Evolutionary conservation across 106 monocot genomes (phyloP).

Genomic region (Ottelia alismoides): DNA sequence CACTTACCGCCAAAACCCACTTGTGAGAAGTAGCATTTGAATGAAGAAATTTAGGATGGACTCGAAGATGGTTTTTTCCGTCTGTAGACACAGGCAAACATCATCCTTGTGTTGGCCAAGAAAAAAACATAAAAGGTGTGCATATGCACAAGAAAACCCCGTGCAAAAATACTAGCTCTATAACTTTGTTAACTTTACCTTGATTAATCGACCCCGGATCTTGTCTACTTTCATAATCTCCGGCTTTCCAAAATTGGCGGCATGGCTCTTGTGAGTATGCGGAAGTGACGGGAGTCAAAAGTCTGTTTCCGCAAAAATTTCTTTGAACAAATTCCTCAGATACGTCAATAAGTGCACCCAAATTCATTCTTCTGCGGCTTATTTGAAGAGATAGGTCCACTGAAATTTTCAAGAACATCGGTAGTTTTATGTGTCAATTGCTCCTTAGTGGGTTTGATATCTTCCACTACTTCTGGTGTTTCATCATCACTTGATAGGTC

Average conservation of each 20-base stretch:
- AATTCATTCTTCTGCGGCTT: conserved; percentile 2
- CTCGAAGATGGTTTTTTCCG: conserved; percentile 52
- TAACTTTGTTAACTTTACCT: too few relatives aligned
- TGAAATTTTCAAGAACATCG: conserved; percentile 2
- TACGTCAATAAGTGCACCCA: neutral
- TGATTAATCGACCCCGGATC: conserved; percentile 3
- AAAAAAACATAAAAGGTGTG: neutral
- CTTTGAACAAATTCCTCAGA: neutral
- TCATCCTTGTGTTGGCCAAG: neutral
- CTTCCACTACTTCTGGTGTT: conserved; percentile 8
- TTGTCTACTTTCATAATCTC: conserved; percentile 48
- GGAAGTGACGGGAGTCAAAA: neutral
- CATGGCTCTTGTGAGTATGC: conserved; percentile 19
- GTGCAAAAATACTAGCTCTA: too few relatives aligned
- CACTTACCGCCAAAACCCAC: conserved; percentile 93
- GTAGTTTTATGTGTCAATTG: conserved; percentile 4
- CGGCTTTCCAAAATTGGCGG: conserved; percentile 87
- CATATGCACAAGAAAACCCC: too few relatives aligned
- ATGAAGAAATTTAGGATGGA: conserved; percentile 94
- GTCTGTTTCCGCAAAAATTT: too few relatives aligned
- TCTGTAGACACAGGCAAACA: conserved; percentile 16
- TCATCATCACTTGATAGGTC: conserved; percentile 50
- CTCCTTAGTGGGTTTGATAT: conserved; percentile 17
- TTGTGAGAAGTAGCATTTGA: conserved; percentile 98
- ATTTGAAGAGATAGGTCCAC: neutral